Percentiles rank a stretch among this genome's conserved stretches.
phyloP scores from a whole-genome alignment of 2,329 filamentous ascomycete genomes.

The Macrophomina tecta region DNA sequence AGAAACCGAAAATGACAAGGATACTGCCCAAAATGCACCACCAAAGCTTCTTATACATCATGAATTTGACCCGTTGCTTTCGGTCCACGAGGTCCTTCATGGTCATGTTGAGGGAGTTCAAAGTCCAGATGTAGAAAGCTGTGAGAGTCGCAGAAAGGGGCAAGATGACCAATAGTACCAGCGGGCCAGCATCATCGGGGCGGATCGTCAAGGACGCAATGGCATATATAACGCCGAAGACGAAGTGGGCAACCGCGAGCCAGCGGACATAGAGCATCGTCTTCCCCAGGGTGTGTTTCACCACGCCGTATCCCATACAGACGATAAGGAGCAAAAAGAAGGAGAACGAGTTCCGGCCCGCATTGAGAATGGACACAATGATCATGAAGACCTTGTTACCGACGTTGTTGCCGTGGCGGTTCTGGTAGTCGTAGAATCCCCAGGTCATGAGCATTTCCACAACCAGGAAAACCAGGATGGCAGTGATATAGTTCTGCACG shows the following conservation, averaged over 20 bases:
- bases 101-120: conserved; percentile 91
- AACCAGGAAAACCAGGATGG: conserved; percentile 91
- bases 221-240: conserved; percentile 93
- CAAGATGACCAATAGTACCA: conserved; percentile 91
- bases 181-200: conserved; percentile 85
- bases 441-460: conserved; percentile 98
- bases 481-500: conserved; percentile 98
- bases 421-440: conserved; percentile 98
- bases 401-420: conserved; percentile 82
- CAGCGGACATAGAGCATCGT: conserved; percentile 94
- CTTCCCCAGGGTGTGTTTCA: conserved; percentile 88
- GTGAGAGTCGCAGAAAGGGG: conserved; percentile 91
- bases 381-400: conserved; percentile 87
- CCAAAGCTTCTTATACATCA: conserved; percentile 99
- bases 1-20: conserved; percentile 95
- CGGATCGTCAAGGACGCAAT: conserved; percentile 87
- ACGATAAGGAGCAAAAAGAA: conserved; percentile 98
- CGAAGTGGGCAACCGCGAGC: conserved; percentile 89
- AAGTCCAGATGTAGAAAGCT: conserved; percentile 97
- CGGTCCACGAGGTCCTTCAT: conserved; percentile 96
- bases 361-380: conserved; percentile 90
- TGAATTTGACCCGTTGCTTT: conserved; percentile 89
- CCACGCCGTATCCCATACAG: conserved; percentile 99
- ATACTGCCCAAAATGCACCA: conserved; percentile 95
- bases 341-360: conserved; percentile 93